Base-by-base conservation (phyloP, 2,329 filamentous ascomycete genomes). In the Hymenoscyphus occultus region DNA sequence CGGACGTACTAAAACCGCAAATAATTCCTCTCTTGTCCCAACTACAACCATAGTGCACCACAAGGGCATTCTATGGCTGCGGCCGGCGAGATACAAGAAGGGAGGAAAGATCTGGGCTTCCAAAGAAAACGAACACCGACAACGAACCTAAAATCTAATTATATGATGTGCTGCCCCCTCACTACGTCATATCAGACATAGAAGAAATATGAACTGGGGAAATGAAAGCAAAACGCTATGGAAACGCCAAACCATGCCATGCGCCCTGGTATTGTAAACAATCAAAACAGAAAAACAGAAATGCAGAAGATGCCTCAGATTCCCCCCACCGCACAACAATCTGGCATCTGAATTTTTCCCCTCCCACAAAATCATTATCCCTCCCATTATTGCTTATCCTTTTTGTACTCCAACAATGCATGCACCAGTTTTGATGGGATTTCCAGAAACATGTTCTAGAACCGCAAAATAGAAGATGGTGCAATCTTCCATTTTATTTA, bases 291-390 rank as follows among this genome's bases (percentile, higher is more conserved):
- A 54, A 19, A 28, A 28, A 28, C 10, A 54, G 48, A 54, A 54
- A 54, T 16, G 22, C 22, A 12, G 10, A 54, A 54, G 48, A 54
- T 10, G 48, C 48, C 48, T 54, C 48, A 54, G 48, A 54, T 51
- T 51, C 22, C 19, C 45, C 45, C 19, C 7, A 51, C 35, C 35
- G 9, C 35, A 28, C 22, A 22, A 54, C 6, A 54, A 54, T 54
- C 48, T 28, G 48, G 48, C 48, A 54, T 54, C 48, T 54, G 22
- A 28, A 54, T 14, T 54, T 54, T 54, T 54, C 48, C 42, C 48
- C 6, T 35, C 22, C 48, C 48, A 12, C 22, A 19, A 22, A 19
- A 7, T 16, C 14, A n/a, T 45, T n/a, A 6, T n/a, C n/a, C 42
- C 42, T 2, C 12, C 48, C 12, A 54, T 28, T 28, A 28, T 28